phyloP scores from a whole-genome alignment of 2,329 filamentous ascomycete species.

The Xylaria sp. region DNA sequence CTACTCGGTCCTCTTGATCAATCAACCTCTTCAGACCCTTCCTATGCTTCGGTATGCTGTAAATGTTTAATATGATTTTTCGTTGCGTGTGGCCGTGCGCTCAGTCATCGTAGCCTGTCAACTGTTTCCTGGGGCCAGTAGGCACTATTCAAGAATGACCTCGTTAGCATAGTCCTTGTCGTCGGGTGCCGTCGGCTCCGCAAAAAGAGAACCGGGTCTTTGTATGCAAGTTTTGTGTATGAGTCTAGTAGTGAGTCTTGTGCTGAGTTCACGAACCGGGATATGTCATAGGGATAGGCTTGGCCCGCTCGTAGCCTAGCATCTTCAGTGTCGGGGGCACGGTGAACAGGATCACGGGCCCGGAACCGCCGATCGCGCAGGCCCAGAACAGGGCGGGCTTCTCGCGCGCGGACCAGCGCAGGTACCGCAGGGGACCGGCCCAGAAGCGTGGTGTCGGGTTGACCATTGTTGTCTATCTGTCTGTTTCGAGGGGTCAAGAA shows the following conservation, averaged over 20 bases:
- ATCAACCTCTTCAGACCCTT: not conserved
- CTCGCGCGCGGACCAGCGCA: constrained; percentile 85
- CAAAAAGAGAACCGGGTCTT: too few relatives aligned
- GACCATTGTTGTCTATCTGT: constrained; percentile 69
- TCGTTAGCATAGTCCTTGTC: constrained; percentile 30
- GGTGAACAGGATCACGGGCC: constrained; percentile 72
- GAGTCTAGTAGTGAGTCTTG: too few relatives aligned
- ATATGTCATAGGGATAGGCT: constrained; percentile 85
- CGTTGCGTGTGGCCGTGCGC: not conserved
- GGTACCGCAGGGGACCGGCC: constrained; percentile 80
- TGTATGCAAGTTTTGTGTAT: not conserved
- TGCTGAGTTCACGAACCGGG: constrained; percentile 69
- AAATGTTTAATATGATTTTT: not conserved
- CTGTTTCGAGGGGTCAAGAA: too few relatives aligned
- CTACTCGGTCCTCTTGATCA: too few relatives aligned
- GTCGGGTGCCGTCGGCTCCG: too few relatives aligned
- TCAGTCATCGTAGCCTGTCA: constrained; percentile 67
- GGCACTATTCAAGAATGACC: constrained; percentile 53
- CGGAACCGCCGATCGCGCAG: constrained; percentile 72
- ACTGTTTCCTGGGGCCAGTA: constrained; percentile 61
- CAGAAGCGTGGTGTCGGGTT: constrained; percentile 76
- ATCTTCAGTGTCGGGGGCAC: constrained; percentile 75
- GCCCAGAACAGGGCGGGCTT: constrained; percentile 93
- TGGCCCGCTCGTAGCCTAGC: constrained; percentile 75
- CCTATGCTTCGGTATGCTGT: not conserved